Base-by-base conservation (phyloP, 2,329 filamentous ascomycete genomes). In the Aspergillus tanneri region DNA sequence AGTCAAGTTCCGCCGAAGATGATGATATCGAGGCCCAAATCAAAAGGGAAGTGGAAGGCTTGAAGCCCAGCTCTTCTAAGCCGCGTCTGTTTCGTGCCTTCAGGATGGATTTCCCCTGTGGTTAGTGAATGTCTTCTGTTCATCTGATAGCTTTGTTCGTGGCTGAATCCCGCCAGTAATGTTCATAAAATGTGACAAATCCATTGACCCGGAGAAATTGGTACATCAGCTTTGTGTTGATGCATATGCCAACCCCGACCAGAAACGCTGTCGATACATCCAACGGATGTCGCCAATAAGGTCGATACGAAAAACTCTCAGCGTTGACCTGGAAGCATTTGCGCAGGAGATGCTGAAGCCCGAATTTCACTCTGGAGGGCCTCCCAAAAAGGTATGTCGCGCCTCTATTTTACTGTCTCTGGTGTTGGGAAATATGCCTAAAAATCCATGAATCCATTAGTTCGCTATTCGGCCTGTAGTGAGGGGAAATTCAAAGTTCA, bases 381-480 rank as follows among this genome's bases (percentile, higher is more conserved):
- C 64, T 40, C 68, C 73, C 12, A 79, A 76, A 55, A 83, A 80
- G 74, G 81, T 81, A 57, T 62, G 71, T 61, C 45, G n/a, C 37
- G 37, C 39, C 30, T 19, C 12, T 12, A 24, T 12, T 14, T n/a
- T 43, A 32, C 12, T 8, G 19, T 22, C 12, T 12, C 16, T 16
- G 12, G 10, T 34, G 30, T 18, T 16, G 14, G 14, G 21, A 12
- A 24, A 43, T 24, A 36, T 12, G 16, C 30, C 27, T 46, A 28
- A 48, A 22, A 12, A 36, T 36, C 7, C 18, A 45, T 34, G 25
- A 41, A 18, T 19, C 36, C 34, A n/a, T n/a, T 30, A 84, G 79
- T 86, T 83, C 57, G 82, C 83, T 5, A 85, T 86, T 53, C 76
- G 82, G 10, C 77, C 82, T 24, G 80, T 76, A 2, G 75, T 84